Conservation (phyloP, 169 alveolate genomes). For the Condylostoma magnum region DNA sequence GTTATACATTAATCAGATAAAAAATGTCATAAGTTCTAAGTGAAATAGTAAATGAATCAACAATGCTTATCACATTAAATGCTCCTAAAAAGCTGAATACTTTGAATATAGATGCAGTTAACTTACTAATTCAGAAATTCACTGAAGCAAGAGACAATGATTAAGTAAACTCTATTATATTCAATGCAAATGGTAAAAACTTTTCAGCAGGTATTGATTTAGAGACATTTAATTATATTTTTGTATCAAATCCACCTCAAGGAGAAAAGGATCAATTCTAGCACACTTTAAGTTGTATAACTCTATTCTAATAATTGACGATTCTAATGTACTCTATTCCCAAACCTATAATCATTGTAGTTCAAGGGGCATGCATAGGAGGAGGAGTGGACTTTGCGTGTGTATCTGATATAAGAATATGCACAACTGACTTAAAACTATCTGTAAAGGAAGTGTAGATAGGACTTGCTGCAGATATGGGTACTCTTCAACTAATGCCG, state of each 20-base stretch:
- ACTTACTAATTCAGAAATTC: conserved; percentile 32
- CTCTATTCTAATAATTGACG: conserved; percentile 34
- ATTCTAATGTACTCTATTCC: too few species aligned
- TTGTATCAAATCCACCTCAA: conserved; percentile 3
- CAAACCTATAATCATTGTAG: conserved; percentile 73
- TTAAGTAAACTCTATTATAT: conserved; percentile 36
- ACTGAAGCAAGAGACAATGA: not conserved
- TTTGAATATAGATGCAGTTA: conserved; percentile 30
- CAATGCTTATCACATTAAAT: too few species aligned
- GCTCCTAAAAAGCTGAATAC: conserved; percentile 59
- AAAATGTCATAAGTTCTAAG: too few species aligned
- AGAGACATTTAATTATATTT: conserved; percentile 1
- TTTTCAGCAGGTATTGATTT: conserved; percentile 56
- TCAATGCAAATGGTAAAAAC: conserved; percentile 35
- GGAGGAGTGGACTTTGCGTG: conserved; percentile 63
- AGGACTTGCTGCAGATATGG: conserved; percentile 73
- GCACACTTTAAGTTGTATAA: conserved; percentile 9
- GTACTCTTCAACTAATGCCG: conserved; percentile 64
- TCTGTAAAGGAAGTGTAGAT: conserved; percentile 61
- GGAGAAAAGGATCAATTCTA: conserved; percentile 13
- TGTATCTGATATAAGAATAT: conserved; percentile 66
- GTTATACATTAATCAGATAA: too few species aligned
- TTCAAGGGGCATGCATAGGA: conserved; percentile 62
- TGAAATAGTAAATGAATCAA: too few species aligned
- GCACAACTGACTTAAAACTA: conserved; percentile 60